Conservation (phyloP, 2,329 filamentous ascomycete genomes). For the Paracorniculantispora psalliotae region DNA sequence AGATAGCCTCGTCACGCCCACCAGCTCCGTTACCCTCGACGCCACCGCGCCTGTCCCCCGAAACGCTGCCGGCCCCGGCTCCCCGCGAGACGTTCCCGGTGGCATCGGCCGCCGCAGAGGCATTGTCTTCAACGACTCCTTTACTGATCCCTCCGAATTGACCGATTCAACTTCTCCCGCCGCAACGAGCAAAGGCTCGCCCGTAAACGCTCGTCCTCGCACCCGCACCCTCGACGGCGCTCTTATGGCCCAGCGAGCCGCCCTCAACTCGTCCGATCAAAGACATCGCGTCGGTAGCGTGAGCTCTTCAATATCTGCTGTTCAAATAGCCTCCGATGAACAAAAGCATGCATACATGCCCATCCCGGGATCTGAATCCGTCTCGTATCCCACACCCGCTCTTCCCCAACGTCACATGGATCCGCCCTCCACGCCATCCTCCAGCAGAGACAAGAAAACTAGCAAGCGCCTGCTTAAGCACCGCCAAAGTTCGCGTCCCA, state of each 20-base stretch:
- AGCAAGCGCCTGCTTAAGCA: slow-evolving; percentile 49
- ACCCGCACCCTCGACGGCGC: slow-evolving; percentile 56
- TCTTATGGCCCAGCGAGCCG: slow-evolving; percentile 41
- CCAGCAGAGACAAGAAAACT: slow-evolving; percentile 38
- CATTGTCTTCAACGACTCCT: slow-evolving; percentile 55
- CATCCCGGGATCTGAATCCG: slow-evolving; percentile 36
- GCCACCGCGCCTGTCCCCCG: neutral
- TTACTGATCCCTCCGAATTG: slow-evolving; percentile 46
- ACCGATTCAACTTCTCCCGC: slow-evolving; percentile 34
- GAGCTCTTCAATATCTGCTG: slow-evolving; percentile 50
- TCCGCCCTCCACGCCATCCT: slow-evolving; percentile 28
- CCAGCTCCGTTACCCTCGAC: slow-evolving; percentile 4
- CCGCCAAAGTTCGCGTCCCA: slow-evolving; percentile 50
- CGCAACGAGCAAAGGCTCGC: slow-evolving; percentile 23
- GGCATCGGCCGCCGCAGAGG: slow-evolving; percentile 49
- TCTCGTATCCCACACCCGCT: slow-evolving; percentile 36
- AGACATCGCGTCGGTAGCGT: slow-evolving; percentile 67
- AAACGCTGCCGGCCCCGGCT: slow-evolving; percentile 26
- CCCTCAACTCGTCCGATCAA: slow-evolving; percentile 39
- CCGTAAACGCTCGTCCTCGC: slow-evolving; percentile 42
- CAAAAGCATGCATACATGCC: slow-evolving; percentile 32
- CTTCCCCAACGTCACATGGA: slow-evolving; percentile 25
- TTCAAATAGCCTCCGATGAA: slow-evolving; percentile 49
- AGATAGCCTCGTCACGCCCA: neutral
- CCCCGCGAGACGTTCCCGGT: slow-evolving; percentile 27